These are phyloP conservation scores for Pichia cephalocereana DNA, from an alignment of 805 yeast genomes.

Conservation along the genomic window DNA sequence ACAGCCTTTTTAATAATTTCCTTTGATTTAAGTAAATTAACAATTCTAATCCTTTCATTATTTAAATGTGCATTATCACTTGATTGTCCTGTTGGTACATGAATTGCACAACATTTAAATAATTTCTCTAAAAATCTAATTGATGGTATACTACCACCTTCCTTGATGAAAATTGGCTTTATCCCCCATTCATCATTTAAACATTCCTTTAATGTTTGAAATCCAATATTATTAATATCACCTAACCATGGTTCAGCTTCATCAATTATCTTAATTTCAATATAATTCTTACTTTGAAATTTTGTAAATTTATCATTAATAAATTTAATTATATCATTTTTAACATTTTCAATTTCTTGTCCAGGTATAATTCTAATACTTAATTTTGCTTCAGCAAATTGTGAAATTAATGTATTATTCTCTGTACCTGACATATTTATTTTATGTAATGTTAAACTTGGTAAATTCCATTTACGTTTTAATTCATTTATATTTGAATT, in stretches of 20 bases:
- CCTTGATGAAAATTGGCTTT: slow-evolving; percentile 81
- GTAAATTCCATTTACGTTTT: slow-evolving; percentile 79
- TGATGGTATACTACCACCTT: slow-evolving; percentile 95
- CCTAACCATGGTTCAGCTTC: slow-evolving; percentile 98
- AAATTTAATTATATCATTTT: slow-evolving; percentile 37
- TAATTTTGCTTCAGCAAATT: slow-evolving; percentile 61
- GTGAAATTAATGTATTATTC: slow-evolving; percentile 84
- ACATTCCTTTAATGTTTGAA: slow-evolving; percentile 54
- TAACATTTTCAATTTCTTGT: slow-evolving; percentile 58
- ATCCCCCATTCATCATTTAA: slow-evolving; percentile 64
- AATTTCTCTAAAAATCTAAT: slow-evolving; percentile 75
- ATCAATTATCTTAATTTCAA: slow-evolving; percentile 55
- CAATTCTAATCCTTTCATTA: slow-evolving; percentile 74
- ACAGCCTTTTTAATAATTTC: slow-evolving; percentile 50
- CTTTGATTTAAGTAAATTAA: slow-evolving; percentile 68
- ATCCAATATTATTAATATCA: slow-evolving; percentile 68
- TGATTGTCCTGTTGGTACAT: slow-evolving; percentile 93
- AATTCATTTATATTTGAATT: slow-evolving; percentile 36
- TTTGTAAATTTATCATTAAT: slow-evolving; percentile 38
- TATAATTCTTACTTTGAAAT: slow-evolving; percentile 51
- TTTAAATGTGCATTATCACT: slow-evolving; percentile 90
- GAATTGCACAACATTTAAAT: slow-evolving; percentile 85
- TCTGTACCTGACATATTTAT: slow-evolving; percentile 85
- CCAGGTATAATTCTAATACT: slow-evolving; percentile 87
- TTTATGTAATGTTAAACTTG: slow-evolving; percentile 81